Conservation (phyloP, 1,284 basidiomycete genomes). For the Leucoagaricus sp. region DNA sequence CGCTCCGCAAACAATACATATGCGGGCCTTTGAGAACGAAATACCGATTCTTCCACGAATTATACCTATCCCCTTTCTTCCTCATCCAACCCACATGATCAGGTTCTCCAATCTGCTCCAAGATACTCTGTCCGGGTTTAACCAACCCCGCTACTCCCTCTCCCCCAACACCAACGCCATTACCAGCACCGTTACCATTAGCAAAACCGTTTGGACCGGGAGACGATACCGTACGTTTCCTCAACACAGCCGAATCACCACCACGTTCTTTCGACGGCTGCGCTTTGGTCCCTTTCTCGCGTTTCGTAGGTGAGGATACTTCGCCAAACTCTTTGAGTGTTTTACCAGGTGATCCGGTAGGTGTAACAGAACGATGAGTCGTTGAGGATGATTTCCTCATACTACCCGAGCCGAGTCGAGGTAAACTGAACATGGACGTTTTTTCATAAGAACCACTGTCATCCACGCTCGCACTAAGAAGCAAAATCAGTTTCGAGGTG, state of each 20-base stretch:
- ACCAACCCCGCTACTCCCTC: conserved; percentile 29
- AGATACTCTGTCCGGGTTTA: conserved; percentile 69
- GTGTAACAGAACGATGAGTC: conserved; percentile 21
- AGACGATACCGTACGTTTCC: conserved; percentile 3
- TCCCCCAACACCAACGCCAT: conserved; percentile 8
- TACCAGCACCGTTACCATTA: conserved; percentile 6
- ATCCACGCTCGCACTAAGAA: conserved; percentile 21
- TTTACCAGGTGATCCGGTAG: conserved; percentile 24
- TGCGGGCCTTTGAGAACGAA: conserved; percentile 94
- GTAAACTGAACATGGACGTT: conserved; percentile 43
- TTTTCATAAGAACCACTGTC: conserved; percentile 33
- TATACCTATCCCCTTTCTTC: conserved; percentile 94
- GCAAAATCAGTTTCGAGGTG: neutral
- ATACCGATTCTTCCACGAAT: conserved; percentile 91
- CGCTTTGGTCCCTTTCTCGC: no score
- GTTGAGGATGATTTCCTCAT: conserved; percentile 39
- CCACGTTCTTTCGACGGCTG: no score
- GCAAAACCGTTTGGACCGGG: neutral
- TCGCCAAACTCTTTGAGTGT: neutral
- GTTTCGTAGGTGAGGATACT: neutral
- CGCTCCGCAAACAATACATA: conserved; percentile 82
- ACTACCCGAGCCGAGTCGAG: conserved; percentile 44
- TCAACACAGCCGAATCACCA: conserved; percentile 5
- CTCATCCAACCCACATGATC: conserved; percentile 94
- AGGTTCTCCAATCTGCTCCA: conserved; percentile 87